Conservation (phyloP, 2,329 filamentous ascomycete species). For the Aspergillus sp. region DNA sequence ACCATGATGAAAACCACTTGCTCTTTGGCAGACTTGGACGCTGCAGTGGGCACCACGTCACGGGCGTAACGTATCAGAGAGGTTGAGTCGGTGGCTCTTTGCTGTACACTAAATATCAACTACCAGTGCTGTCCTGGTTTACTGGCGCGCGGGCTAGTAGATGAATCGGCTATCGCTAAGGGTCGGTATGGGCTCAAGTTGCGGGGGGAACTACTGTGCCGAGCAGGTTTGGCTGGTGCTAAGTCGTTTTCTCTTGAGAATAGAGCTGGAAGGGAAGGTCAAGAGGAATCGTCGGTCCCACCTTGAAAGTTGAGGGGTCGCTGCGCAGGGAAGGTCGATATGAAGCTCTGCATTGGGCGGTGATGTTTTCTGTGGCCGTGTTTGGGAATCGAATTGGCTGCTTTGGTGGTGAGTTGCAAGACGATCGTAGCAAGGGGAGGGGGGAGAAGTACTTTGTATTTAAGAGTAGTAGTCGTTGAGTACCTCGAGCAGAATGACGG, state of each 20-base stretch:
- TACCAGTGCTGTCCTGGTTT: background rate
- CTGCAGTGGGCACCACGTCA: background rate
- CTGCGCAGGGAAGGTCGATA: constrained; percentile 26
- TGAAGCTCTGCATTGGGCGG: constrained; percentile 30
- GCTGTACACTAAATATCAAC: background rate
- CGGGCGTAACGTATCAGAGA: constrained; percentile 13
- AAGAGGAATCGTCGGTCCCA: constrained; percentile 21
- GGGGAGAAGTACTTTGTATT: constrained; percentile 1
- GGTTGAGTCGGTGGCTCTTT: background rate
- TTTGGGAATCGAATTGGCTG: constrained; percentile 1
- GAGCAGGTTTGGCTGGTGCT: background rate
- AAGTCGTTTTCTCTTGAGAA: background rate
- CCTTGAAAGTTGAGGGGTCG: constrained; percentile 32
- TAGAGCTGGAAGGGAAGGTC: background rate
- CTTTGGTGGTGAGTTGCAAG: background rate
- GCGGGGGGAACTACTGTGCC: background rate
- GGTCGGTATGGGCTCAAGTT: background rate
- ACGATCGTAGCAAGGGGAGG: background rate
- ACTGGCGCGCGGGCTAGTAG: background rate
- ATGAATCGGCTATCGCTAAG: background rate
- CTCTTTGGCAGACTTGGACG: constrained; percentile 10
- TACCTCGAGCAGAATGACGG: background rate
- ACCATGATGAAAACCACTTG: constrained; percentile 18
- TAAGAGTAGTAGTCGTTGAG: background rate
- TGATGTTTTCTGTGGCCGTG: background rate